Evolutionary conservation across 305 asterid species (phyloP).

Genomic region (Fraxinus latifolia): DNA sequence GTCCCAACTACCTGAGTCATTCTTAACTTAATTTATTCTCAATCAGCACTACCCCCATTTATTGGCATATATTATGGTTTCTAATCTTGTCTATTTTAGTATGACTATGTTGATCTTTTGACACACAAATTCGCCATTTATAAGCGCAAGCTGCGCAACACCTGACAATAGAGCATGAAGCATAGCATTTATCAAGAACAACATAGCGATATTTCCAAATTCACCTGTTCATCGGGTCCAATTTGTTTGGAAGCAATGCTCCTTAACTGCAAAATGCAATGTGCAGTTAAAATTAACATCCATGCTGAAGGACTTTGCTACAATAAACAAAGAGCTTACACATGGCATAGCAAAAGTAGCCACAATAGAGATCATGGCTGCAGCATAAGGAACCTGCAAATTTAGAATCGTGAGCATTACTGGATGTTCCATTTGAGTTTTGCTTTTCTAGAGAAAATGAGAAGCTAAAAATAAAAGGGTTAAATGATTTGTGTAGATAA

Average conservation of each 20-base stretch:
- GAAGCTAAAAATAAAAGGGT: neutral
- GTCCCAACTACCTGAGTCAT: neutral
- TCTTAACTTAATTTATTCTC: neutral
- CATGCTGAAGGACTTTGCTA: neutral
- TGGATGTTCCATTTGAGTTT: neutral
- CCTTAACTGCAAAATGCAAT: slow-evolving; percentile 47
- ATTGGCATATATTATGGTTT: neutral
- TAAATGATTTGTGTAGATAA: neutral
- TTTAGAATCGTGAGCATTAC: neutral
- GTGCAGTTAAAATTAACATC: neutral
- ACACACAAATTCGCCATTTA: neutral
- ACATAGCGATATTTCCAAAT: neutral
- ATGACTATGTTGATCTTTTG: neutral
- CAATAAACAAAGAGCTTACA: slow-evolving; percentile 40
- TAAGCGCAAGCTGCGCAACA: neutral
- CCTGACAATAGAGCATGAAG: neutral
- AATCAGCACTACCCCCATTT: neutral
- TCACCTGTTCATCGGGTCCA: slow-evolving; percentile 81
- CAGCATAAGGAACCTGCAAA: slow-evolving; percentile 79
- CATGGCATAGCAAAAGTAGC: slow-evolving; percentile 75
- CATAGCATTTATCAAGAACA: neutral
- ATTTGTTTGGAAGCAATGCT: slow-evolving; percentile 91
- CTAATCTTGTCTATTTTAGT: neutral
- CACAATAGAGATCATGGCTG: slow-evolving; percentile 53
- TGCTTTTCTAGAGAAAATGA: neutral